These are phyloP conservation scores for Collybia sordida DNA, from an alignment of 768 basidiomycete species.

Conservation along the genomic window DNA sequence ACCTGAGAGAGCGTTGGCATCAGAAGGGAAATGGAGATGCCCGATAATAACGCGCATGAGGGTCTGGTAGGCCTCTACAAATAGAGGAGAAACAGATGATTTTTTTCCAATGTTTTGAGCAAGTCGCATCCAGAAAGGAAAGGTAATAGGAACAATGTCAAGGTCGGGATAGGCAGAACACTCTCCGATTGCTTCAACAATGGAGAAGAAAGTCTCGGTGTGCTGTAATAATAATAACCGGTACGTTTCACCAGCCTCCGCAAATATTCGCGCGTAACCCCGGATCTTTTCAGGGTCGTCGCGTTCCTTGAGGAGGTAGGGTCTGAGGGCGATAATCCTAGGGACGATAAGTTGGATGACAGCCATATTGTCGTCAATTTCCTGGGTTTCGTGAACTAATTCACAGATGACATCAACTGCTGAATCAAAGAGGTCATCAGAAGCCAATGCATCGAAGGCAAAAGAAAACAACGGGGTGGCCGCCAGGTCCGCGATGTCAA, in stretches of 20 bases:
- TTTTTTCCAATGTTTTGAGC: constrained; percentile 87
- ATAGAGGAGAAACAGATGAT: constrained; percentile 67
- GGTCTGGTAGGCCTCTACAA: constrained; percentile 78
- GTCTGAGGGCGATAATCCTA: constrained; percentile 72
- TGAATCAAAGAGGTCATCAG: constrained; percentile 87
- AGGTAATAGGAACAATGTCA: constrained; percentile 96
- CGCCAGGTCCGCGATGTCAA: constrained; percentile 60
- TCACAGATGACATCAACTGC: constrained; percentile 93
- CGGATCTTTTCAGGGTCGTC: constrained; percentile 88
- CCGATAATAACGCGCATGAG: constrained; percentile 85
- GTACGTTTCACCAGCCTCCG: constrained; percentile 98
- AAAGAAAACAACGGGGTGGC: constrained; percentile 79
- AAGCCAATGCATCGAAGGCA: constrained; percentile 80
- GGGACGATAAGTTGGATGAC: constrained; percentile 89
- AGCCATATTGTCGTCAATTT: constrained; percentile 90
- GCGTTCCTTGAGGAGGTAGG: constrained; percentile 53
- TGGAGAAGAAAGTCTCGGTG: constrained; percentile 89
- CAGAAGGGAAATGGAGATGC: constrained; percentile 89
- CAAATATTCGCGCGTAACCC: constrained; percentile 87
- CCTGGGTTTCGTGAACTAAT: constrained; percentile 97
- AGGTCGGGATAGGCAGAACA: constrained; percentile 93
- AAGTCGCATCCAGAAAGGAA: constrained; percentile 97
- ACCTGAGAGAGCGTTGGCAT: constrained; percentile 58
- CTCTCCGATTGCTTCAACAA: constrained; percentile 91
- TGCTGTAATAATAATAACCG: constrained; percentile 85